phyloP scores from a whole-genome alignment of 768 basidiomycete species.

The Leccinum disarticulatum region DNA sequence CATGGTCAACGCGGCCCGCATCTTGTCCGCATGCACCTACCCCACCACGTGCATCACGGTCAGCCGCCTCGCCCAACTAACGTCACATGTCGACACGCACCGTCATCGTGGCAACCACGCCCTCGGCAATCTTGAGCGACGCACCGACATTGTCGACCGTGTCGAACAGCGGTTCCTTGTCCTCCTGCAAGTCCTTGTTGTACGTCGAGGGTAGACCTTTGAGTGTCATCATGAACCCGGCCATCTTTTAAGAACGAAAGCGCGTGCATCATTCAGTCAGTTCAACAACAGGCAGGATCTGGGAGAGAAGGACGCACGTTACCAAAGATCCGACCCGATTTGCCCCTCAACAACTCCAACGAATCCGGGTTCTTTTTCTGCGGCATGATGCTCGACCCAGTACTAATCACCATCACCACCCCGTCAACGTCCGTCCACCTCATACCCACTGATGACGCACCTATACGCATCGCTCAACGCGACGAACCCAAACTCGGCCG shows the following conservation, averaged over 20 bases:
- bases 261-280: not conserved
- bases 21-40: constrained; percentile 87
- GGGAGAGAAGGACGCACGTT: constrained; percentile 50
- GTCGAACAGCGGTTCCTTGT: constrained; percentile 97
- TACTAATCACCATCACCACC: constrained; percentile 48
- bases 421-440: not conserved
- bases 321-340: constrained; percentile 92
- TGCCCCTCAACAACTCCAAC: constrained; percentile 91
- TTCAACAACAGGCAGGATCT: not conserved
- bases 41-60: not conserved
- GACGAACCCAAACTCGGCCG: constrained; percentile 96
- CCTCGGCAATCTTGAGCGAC: constrained; percentile 89
- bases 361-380: constrained; percentile 99
- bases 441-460: constrained; percentile 41
- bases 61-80: not conserved
- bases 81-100: not conserved
- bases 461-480: constrained; percentile 97
- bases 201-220: constrained; percentile 98
- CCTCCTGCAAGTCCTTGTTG: constrained; percentile 99
- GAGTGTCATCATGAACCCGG: constrained; percentile 95
- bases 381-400: constrained; percentile 99
- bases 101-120: constrained; percentile 88
- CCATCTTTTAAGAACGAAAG: constrained; percentile 60
- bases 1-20: constrained; percentile 89
- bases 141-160: constrained; percentile 86